Conservation (phyloP, 306 rosid genomes). For the Abrus pulchellus region DNA sequence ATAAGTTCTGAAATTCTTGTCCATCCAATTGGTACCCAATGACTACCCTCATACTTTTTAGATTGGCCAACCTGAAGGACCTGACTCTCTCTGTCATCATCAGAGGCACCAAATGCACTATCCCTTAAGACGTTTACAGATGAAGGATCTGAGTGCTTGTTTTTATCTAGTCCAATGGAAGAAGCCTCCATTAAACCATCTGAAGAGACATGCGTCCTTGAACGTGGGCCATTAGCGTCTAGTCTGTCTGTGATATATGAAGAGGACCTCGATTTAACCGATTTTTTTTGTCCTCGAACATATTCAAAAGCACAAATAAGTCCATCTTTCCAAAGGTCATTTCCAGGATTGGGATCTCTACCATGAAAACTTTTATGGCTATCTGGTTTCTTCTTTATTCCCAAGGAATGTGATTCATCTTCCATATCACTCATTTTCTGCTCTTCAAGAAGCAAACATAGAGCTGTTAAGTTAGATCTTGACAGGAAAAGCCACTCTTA, state of each 20-base stretch:
- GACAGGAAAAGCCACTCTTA: slow-evolving; percentile 29
- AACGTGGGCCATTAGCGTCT: slow-evolving; percentile 49
- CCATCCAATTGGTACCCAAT: slow-evolving; percentile 97
- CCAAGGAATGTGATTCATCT: slow-evolving; percentile 44
- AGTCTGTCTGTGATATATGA: slow-evolving; percentile 51
- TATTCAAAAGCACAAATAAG: slow-evolving; percentile 92
- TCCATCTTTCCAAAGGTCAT: slow-evolving; percentile 87
- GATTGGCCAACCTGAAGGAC: slow-evolving; percentile 47
- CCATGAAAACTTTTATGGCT: slow-evolving; percentile 48
- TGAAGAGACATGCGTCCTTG: slow-evolving; percentile 49
- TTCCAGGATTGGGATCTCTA: slow-evolving; percentile 60
- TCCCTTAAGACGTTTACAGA: slow-evolving; percentile 46
- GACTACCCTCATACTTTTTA: slow-evolving; percentile 57
- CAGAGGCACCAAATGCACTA: slow-evolving; percentile 30
- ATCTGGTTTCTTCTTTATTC: slow-evolving; percentile 58
- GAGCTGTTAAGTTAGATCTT: slow-evolving; percentile 8
- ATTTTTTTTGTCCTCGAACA: slow-evolving; percentile 59
- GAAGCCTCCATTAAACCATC: slow-evolving; percentile 51
- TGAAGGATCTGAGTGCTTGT: slow-evolving; percentile 43
- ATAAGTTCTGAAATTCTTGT: slow-evolving; percentile 81
- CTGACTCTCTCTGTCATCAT: slow-evolving; percentile 48
- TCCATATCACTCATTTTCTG: slow-evolving; percentile 49
- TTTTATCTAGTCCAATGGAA: slow-evolving; percentile 45
- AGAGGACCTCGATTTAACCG: slow-evolving; percentile 47
- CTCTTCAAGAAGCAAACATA: slow-evolving; percentile 42